phyloP scores from a whole-genome alignment of 208 protist species.

The Vickermania ingenoplastis region DNA sequence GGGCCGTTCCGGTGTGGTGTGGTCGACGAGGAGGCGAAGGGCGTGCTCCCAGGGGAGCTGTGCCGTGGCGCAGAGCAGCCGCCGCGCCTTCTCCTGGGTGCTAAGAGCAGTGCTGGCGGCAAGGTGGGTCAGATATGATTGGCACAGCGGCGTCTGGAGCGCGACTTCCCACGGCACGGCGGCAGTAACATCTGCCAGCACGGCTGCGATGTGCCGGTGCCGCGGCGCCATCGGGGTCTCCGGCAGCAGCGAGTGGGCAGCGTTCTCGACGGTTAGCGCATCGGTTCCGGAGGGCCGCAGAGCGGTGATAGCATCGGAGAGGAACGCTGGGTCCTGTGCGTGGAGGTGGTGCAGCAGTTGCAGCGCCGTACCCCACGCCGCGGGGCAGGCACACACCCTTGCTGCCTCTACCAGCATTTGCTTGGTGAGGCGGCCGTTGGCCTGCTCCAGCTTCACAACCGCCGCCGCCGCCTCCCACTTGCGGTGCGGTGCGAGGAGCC shows the following conservation, averaged over 20 bases:
- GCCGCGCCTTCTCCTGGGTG: conserved; percentile 31
- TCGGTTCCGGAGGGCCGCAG: conserved; percentile 49
- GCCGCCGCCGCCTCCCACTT: conserved; percentile 39
- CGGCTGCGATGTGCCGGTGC: conserved; percentile 40
- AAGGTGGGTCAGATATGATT: conserved; percentile 68
- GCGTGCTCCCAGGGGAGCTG: conserved; percentile 43
- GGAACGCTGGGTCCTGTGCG: conserved; percentile 34
- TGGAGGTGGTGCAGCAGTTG: conserved; percentile 50
- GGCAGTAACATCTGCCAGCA: conserved; percentile 55
- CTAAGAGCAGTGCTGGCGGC: conserved; percentile 57
- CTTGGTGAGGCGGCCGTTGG: conserved; percentile 58
- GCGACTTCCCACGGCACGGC: conserved; percentile 37
- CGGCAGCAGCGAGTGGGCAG: background rate
- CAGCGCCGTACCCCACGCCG: conserved; percentile 42
- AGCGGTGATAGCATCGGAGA: conserved; percentile 51
- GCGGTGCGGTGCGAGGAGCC: conserved; percentile 57
- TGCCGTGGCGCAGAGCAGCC: conserved; percentile 25
- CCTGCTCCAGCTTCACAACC: conserved; percentile 47
- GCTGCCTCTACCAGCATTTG: conserved; percentile 70
- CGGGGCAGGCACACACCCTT: conserved; percentile 37
- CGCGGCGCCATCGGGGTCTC: conserved; percentile 14
- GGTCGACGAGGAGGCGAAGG: conserved; percentile 32
- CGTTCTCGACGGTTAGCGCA: conserved; percentile 10
- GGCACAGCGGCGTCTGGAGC: conserved; percentile 39
- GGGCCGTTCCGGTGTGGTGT: conserved; percentile 14